Conservation (phyloP, 2,329 filamentous ascomycete genomes). For the Hirsutella rhossiliensis region DNA sequence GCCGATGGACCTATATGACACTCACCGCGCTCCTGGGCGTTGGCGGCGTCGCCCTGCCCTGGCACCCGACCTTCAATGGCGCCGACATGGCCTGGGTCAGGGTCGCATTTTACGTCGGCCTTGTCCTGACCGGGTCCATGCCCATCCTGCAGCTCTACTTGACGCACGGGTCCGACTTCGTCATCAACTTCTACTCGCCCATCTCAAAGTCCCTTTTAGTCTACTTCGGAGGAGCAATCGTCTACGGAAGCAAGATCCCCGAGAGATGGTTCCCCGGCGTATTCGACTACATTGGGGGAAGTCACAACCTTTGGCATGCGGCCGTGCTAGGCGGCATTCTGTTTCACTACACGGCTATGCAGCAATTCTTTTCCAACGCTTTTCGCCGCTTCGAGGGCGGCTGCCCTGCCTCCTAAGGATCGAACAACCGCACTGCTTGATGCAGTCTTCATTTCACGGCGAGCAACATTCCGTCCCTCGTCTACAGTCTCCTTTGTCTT, state of each 20-base stretch:
- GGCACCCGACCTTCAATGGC: constrained; percentile 92
- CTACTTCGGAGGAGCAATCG: constrained; percentile 70
- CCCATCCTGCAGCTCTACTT: constrained; percentile 75
- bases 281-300: constrained; percentile 91
- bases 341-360: constrained; percentile 97
- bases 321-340: constrained; percentile 90
- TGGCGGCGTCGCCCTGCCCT: constrained; percentile 82
- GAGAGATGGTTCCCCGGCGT: constrained; percentile 86
- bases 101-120: constrained; percentile 80
- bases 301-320: constrained; percentile 95
- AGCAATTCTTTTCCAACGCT: constrained; percentile 76
- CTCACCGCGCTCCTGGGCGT: constrained; percentile 72
- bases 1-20: constrained; percentile 75
- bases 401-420: constrained; percentile 38
- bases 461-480: not conserved
- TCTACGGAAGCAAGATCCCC: constrained; percentile 87
- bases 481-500: too few relatives aligned
- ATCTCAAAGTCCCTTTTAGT: constrained; percentile 77
- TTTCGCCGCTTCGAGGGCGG: constrained; percentile 54
- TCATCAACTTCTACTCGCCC: constrained; percentile 79
- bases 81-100: constrained; percentile 86
- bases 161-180: constrained; percentile 67
- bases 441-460: not conserved
- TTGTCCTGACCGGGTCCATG: constrained; percentile 79
- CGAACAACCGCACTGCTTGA: not conserved